A percentile compares a stretch with the other conserved stretches of the same genome.
phyloP scores from a whole-genome alignment of 2,329 filamentous ascomycete species.

The Cytospora schulzeri region DNA sequence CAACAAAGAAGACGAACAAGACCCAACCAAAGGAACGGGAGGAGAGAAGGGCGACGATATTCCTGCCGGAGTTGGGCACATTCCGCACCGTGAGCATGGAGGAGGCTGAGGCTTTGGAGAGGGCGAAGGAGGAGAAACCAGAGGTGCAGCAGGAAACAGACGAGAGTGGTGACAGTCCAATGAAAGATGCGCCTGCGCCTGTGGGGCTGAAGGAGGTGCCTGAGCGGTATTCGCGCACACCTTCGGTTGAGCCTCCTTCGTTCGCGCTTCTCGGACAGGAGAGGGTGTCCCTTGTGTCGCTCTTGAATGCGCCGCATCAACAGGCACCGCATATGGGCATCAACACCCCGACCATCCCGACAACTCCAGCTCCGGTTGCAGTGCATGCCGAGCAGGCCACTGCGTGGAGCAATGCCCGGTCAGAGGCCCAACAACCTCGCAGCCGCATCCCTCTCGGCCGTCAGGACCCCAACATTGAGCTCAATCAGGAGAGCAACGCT shows the following conservation, averaged over 20 bases:
- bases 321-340: constrained; percentile 40
- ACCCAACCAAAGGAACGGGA: constrained; percentile 32
- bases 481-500: constrained; percentile 1
- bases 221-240: constrained; percentile 56
- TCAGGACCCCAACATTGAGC: constrained; percentile 26
- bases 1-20: constrained; percentile 41
- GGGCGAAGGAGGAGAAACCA: constrained; percentile 32
- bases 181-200: constrained; percentile 25
- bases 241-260: constrained; percentile 64
- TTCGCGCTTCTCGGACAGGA: constrained; percentile 56
- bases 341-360: constrained; percentile 48
- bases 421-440: constrained; percentile 5
- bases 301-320: constrained; percentile 58
- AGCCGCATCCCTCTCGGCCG: constrained; percentile 20
- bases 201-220: neutral
- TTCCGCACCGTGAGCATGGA: constrained; percentile 62
- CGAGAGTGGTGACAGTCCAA: constrained; percentile 32
- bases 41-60: constrained; percentile 42
- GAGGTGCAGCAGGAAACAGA: constrained; percentile 30
- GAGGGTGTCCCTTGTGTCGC: constrained; percentile 61
- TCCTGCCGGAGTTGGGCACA: constrained; percentile 64
- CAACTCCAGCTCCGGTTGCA: constrained; percentile 41
- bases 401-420: constrained; percentile 22
- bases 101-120: constrained; percentile 49
- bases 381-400: constrained; percentile 25